phyloP scores from a whole-genome alignment of 2,329 filamentous ascomycete species.

The Claviceps sorghi region DNA sequence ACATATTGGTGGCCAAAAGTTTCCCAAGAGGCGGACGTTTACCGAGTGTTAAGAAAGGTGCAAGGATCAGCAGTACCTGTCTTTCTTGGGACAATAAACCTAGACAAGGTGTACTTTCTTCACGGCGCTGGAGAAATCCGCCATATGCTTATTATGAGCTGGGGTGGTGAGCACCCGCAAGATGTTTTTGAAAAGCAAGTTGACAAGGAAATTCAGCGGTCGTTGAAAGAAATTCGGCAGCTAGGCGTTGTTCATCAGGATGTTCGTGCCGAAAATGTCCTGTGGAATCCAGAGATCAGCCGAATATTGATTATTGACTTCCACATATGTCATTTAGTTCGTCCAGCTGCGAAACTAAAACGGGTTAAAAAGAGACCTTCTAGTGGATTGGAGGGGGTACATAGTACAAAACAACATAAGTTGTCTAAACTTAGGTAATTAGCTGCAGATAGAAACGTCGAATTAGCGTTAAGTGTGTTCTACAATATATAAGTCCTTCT shows the following conservation, averaged over 20 bases:
- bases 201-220: neutral
- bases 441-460: too few species aligned
- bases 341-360: too few species aligned
- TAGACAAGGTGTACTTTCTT: conserved; percentile 2
- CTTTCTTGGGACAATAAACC: conserved; percentile 2
- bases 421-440: too few species aligned
- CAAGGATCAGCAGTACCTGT: conserved; percentile 3
- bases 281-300: neutral
- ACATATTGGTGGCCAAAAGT: neutral
- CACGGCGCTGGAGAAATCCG: neutral
- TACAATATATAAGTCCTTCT: too few species aligned
- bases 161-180: neutral
- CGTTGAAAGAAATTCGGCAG: neutral
- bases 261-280: neutral
- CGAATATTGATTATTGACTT: neutral
- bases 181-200: neutral
- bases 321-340: too few species aligned
- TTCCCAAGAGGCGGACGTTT: neutral
- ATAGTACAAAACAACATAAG: too few species aligned
- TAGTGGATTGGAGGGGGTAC: too few species aligned
- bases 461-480: too few species aligned
- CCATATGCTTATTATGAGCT: conserved; percentile 4
- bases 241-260: neutral
- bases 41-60: neutral
- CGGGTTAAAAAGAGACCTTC: too few species aligned